phyloP scores from a whole-genome alignment of 2,329 filamentous ascomycete genomes.

The Colletotrichum kahawae region DNA sequence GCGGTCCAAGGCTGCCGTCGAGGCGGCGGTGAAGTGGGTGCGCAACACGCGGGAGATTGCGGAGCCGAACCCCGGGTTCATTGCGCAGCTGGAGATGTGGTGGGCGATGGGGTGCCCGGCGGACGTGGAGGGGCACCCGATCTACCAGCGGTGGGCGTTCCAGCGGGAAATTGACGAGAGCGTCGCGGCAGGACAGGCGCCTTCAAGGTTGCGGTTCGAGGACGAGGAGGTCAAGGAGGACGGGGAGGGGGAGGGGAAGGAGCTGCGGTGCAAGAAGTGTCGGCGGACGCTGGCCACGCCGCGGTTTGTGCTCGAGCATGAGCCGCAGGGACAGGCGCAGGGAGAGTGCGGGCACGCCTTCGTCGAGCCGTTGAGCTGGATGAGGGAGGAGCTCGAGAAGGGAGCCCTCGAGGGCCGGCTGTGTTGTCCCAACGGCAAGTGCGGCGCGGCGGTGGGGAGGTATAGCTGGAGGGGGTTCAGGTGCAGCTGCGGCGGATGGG shows the following conservation, averaged over 20 bases:
- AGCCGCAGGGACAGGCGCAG: slow-evolving; percentile 24
- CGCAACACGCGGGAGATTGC: slow-evolving; percentile 75
- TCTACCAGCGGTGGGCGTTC: slow-evolving; percentile 78
- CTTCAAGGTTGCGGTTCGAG: slow-evolving; percentile 83
- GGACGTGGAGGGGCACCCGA: slow-evolving; percentile 67
- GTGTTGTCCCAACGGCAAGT: slow-evolving; percentile 79
- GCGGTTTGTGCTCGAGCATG: slow-evolving; percentile 71
- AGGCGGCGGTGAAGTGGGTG: slow-evolving; percentile 73
- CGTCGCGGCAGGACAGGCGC: slow-evolving; percentile 77
- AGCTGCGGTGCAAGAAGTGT: slow-evolving; percentile 91
- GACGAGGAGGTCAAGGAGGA: slow-evolving; percentile 61
- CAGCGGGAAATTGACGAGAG: slow-evolving; percentile 59
- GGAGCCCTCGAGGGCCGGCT: slow-evolving; percentile 85
- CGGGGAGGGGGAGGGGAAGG: slow-evolving; percentile 39
- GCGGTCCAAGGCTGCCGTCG: slow-evolving; percentile 50
- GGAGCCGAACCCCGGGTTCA: slow-evolving; percentile 91
- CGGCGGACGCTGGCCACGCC: slow-evolving; percentile 65
- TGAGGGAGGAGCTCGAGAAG: slow-evolving; percentile 82
- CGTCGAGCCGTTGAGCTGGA: slow-evolving; percentile 92
- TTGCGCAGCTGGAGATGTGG: slow-evolving; percentile 86
- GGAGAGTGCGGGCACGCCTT: slow-evolving; percentile 81
- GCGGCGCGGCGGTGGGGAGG: slow-evolving; percentile 83
- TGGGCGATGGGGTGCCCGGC: slow-evolving; percentile 83
- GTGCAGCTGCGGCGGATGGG: slow-evolving; percentile 90
- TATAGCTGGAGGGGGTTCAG: slow-evolving; percentile 97